phyloP scores from a whole-genome alignment of 345 rosid species.

The Lepidium didymum region DNA sequence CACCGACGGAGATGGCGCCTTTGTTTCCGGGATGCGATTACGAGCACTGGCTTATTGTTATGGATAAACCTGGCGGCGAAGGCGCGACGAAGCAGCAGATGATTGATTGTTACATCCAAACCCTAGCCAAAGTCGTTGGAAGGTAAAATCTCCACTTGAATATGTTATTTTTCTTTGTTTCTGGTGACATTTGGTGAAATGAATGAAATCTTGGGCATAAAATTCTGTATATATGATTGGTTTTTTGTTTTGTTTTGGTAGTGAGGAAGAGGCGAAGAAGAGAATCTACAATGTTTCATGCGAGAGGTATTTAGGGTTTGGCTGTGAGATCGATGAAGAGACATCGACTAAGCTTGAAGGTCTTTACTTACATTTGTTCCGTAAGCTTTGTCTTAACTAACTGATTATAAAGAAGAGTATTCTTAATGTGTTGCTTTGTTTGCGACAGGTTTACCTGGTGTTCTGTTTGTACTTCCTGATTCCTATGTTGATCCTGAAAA shows the following conservation, averaged over 20 bases:
- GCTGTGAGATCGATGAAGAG: conserved; percentile 94
- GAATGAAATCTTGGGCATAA: not conserved
- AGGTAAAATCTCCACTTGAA: conserved; percentile 33
- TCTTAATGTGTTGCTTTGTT: not conserved
- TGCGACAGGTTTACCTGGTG: conserved; percentile 71
- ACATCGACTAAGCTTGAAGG: conserved; percentile 92
- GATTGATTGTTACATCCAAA: conserved; percentile 83
- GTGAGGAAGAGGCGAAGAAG: conserved; percentile 92
- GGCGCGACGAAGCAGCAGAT: conserved; percentile 85
- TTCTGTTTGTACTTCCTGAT: conserved; percentile 86
- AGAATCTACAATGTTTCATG: conserved; percentile 89
- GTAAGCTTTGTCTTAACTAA: not conserved
- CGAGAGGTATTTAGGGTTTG: conserved; percentile 95
- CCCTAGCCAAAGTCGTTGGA: conserved; percentile 75
- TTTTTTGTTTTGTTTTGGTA: conserved; percentile 21
- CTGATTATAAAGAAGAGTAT: not conserved
- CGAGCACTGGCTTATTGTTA: conserved; percentile 94
- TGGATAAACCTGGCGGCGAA: conserved; percentile 93
- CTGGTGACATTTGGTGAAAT: not conserved
- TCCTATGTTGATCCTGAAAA: conserved; percentile 86
- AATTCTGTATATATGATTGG: not conserved
- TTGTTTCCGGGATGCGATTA: conserved; percentile 94
- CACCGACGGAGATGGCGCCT: conserved; percentile 93
- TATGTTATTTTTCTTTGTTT: not conserved
- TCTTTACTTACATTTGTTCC: conserved; percentile 11